Conservation (phyloP, 2,329 filamentous ascomycete species). For the Pseudogymnoascus sp. region DNA sequence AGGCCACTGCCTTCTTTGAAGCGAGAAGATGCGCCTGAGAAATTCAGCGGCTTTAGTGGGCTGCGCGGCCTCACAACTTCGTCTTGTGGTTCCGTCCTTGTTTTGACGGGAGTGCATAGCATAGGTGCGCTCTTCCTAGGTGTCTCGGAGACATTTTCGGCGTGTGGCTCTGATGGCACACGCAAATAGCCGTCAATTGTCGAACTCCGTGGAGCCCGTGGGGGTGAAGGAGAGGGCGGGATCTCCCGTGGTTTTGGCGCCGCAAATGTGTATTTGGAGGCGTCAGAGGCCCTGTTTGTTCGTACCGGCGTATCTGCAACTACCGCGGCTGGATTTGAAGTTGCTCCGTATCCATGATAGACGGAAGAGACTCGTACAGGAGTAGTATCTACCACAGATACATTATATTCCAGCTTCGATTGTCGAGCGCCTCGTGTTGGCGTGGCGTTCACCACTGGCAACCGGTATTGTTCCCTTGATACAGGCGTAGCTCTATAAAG, state of each 20-base stretch:
- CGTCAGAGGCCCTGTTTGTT: not conserved
- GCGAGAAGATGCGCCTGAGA: constrained; percentile 16
- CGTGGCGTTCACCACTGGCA: constrained; percentile 16
- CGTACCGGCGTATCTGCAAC: not conserved
- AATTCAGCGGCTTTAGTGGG: constrained; percentile 17
- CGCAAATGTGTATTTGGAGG: not conserved
- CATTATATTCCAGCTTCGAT: not conserved
- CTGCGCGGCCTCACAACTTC: constrained; percentile 10
- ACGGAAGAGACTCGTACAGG: not conserved
- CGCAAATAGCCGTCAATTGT: constrained; percentile 1
- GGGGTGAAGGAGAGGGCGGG: not conserved
- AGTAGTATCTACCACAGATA: not conserved
- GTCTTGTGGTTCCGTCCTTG: constrained; percentile 10
- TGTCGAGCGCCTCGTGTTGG: not conserved
- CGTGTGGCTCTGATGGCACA: not conserved
- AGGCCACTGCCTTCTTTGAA: not conserved
- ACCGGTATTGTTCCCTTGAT: constrained; percentile 5
- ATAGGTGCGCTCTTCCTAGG: constrained; percentile 19
- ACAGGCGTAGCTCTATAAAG: not conserved
- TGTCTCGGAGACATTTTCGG: constrained; percentile 22
- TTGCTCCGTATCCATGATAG: not conserved
- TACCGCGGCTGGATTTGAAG: not conserved
- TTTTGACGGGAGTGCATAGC: constrained; percentile 10
- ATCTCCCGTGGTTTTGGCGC: not conserved
- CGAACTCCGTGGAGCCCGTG: not conserved